Evolutionary conservation across 805 yeast species (phyloP).

Genomic region (Sungouiozyma ichnusensis): DNA sequence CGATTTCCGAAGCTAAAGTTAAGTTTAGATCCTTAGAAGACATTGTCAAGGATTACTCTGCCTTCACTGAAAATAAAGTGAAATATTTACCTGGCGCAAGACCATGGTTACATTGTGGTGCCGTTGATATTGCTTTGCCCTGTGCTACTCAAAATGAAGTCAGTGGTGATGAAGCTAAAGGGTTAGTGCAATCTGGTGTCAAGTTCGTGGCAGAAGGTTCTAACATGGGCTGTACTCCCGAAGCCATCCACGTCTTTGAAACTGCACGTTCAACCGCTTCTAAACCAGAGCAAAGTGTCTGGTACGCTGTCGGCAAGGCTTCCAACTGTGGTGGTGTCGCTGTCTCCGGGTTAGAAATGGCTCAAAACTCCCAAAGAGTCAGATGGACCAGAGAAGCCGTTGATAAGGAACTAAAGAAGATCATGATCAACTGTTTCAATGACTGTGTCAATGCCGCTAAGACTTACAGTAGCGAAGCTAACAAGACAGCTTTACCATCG

Average conservation of each 20-base stretch:
- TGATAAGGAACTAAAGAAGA: slow-evolving; percentile 78
- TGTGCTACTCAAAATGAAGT: slow-evolving; percentile 98
- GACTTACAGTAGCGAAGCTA: slow-evolving; percentile 60
- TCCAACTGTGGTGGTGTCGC: slow-evolving; percentile 99
- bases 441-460: slow-evolving; percentile 84
- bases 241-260: slow-evolving; percentile 92
- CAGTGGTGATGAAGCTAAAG: slow-evolving; percentile 92
- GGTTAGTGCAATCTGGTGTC: slow-evolving; percentile 84
- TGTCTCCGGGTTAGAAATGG: slow-evolving; percentile 97
- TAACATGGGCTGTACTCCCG: slow-evolving; percentile 98
- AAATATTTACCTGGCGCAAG: slow-evolving; percentile 88
- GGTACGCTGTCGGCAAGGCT: slow-evolving; percentile 99
- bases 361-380: slow-evolving; percentile 94
- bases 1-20: slow-evolving; percentile 67
- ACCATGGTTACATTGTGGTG: slow-evolving; percentile 90
- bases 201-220: slow-evolving; percentile 97
- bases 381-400: slow-evolving; percentile 89
- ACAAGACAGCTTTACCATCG: slow-evolving; percentile 63
- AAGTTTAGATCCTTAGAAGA: slow-evolving; percentile 67
- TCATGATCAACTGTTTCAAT: slow-evolving; percentile 88
- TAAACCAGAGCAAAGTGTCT: slow-evolving; percentile 43
- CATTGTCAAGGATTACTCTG: slow-evolving; percentile 46
- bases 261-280: slow-evolving; percentile 48
- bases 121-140: slow-evolving; percentile 93
- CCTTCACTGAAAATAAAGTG: slow-evolving; percentile 49